Base-by-base conservation (phyloP, 2,329 filamentous ascomycete genomes). In the Cordyceps militaris region DNA sequence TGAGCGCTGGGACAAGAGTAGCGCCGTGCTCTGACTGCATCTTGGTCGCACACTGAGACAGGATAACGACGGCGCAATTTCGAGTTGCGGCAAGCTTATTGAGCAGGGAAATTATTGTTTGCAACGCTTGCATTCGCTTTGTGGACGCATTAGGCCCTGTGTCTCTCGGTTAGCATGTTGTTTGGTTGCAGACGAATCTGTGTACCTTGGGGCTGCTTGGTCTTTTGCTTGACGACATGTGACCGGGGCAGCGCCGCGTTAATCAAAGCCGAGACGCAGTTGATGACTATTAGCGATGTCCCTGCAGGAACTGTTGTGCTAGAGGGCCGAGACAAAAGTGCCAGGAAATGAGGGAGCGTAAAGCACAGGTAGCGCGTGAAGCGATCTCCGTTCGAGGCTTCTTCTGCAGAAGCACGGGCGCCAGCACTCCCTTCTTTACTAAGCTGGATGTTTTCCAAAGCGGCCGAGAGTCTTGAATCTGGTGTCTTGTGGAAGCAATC, bases 1-100 rank as follows among this genome's bases (percentile, higher is more conserved):
- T 87, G 61, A 97, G 79, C 42, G 89, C 84, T 16, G 91, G 88
- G 55, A 86, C 81, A 50, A 97, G 75, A 11, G 86, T 81, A 14
- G 91, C 88, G 63, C 78, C 81, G 62, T 75, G 79, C 62, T 81
- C 85, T 4, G 78, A 77, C 61, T 87, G 85, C 73, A 95, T 86
- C 63, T 86, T 88, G n/a, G 90, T 95, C 43, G 86, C 87, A 59
- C 88, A 90, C 68, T 95, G 91, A 38, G 86, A 91, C 50, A 91
- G 79, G 21, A 94, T 70, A 3, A 96, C 76, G 43, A 96, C 77
- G 24, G 90, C 88, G 54, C 92, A 78, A 65, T 89, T 81, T 62
- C 83, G 81, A 30, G 86, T 81, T 11, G 87, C 84, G 4, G 92
- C 90, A 11, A 96, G 79, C 65, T 87, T 92, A 60, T 87, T 82